Conservation (phyloP, 495 filamentous ascomycete genomes). For the Letharia lupina region DNA sequence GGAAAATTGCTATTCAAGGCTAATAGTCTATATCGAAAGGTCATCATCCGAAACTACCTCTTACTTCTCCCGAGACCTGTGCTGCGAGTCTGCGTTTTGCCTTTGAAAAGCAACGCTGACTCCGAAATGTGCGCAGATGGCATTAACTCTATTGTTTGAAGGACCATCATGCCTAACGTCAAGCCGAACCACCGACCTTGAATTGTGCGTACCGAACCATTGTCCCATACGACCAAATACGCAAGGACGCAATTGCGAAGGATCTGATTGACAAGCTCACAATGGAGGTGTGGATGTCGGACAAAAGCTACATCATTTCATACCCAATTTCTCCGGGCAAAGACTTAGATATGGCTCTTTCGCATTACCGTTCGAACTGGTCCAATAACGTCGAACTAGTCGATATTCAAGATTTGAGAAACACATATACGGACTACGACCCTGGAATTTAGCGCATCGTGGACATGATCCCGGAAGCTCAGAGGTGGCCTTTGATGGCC, state of each 20-base stretch:
- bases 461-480: constrained; percentile 36
- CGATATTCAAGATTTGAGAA: constrained; percentile 29
- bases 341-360: constrained; percentile 45
- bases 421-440: constrained; percentile 29
- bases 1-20: neutral
- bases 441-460: constrained; percentile 35
- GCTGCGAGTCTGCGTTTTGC: no score
- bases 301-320: constrained; percentile 39
- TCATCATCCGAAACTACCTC: neutral
- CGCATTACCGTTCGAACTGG: constrained; percentile 31
- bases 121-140: constrained; percentile 24
- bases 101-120: no score
- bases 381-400: constrained; percentile 30
- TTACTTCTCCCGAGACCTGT: no score
- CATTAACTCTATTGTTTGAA: constrained; percentile 33
- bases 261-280: constrained; percentile 33
- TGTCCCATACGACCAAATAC: constrained; percentile 34
- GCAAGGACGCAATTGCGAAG: constrained; percentile 32
- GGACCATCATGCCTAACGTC: constrained; percentile 32
- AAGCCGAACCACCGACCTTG: constrained; percentile 32
- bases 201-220: constrained; percentile 38
- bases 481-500: constrained; percentile 21
- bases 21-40: neutral
- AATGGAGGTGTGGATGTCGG: constrained; percentile 41
- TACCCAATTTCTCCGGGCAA: constrained; percentile 43